phyloP scores from a whole-genome alignment of 768 basidiomycete genomes.

The Calocybe indica region DNA sequence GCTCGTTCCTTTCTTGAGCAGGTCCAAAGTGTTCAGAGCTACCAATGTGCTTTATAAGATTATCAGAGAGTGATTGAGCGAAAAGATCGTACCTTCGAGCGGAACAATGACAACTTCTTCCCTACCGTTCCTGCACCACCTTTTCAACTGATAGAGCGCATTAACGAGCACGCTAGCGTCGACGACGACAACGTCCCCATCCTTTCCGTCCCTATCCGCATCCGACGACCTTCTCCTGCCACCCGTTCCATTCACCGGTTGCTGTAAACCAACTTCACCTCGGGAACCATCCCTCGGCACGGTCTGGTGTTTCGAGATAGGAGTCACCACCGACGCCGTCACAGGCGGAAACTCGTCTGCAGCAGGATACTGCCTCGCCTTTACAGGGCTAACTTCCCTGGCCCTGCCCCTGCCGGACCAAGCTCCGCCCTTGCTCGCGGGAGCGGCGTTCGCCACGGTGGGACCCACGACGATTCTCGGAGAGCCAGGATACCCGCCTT shows the following conservation, averaged over 20 bases:
- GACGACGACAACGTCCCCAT: conserved; percentile 71
- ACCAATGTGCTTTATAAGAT: not conserved
- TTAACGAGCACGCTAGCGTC: conserved; percentile 82
- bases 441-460: conserved; percentile 9
- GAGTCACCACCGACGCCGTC: not conserved
- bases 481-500: too few species aligned
- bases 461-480: conserved; percentile 1
- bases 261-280: conserved; percentile 5
- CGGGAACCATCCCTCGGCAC: conserved; percentile 3
- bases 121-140: conserved; percentile 73
- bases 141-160: conserved; percentile 72
- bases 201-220: conserved; percentile 37
- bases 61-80: conserved; percentile 1
- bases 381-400: conserved; percentile 14
- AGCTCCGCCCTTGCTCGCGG: conserved; percentile 19
- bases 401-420: conserved; percentile 15
- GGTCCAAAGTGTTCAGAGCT: conserved; percentile 89
- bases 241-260: conserved; percentile 8
- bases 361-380: conserved; percentile 8
- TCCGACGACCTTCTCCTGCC: conserved; percentile 24
- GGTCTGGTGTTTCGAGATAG: not conserved
- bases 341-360: not conserved
- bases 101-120: conserved; percentile 80
- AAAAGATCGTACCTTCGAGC: conserved; percentile 62
- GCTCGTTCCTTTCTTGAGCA: conserved; percentile 87